A percentile compares a stretch with the other conserved stretches of the same genome.
Conservation (phyloP, 768 basidiomycete genomes). For the Amanita subjunquillea region DNA sequence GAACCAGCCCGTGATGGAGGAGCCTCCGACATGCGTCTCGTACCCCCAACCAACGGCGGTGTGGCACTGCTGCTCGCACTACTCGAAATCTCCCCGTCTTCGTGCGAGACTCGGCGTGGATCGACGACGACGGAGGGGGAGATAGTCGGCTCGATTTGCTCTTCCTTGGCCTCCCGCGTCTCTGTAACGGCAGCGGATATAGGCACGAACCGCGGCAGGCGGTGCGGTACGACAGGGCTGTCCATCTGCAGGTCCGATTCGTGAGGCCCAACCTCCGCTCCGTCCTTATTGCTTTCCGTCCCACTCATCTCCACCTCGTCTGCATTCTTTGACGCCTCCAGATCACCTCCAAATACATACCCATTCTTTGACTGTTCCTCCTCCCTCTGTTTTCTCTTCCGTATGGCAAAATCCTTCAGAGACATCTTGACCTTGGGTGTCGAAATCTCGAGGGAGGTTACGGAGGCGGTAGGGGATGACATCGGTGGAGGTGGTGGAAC, state of each 20-base stretch:
- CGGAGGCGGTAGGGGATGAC: too few species aligned
- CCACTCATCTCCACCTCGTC: neutral
- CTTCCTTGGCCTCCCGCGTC: constrained; percentile 7
- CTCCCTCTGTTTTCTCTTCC: constrained; percentile 44
- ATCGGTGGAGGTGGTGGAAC: too few species aligned
- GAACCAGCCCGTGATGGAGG: neutral
- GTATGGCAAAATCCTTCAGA: constrained; percentile 44
- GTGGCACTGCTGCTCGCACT: constrained; percentile 14
- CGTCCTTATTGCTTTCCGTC: neutral
- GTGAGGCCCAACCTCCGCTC: neutral
- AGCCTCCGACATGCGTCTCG: neutral
- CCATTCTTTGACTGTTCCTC: constrained; percentile 17
- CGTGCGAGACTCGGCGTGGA: constrained; percentile 25
- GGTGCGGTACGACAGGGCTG: neutral
- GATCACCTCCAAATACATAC: neutral
- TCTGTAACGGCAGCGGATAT: constrained; percentile 1
- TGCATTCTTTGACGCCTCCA: neutral
- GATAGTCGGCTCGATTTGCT: constrained; percentile 3
- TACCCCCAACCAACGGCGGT: neutral
- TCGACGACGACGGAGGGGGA: neutral
- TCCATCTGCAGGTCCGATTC: neutral
- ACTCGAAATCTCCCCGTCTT: constrained; percentile 40
- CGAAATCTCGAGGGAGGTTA: neutral
- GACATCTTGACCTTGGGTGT: constrained; percentile 44
- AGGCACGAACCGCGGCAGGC: neutral